Base-by-base conservation (phyloP, 495 filamentous ascomycete genomes). In the Peziza echinospora region DNA sequence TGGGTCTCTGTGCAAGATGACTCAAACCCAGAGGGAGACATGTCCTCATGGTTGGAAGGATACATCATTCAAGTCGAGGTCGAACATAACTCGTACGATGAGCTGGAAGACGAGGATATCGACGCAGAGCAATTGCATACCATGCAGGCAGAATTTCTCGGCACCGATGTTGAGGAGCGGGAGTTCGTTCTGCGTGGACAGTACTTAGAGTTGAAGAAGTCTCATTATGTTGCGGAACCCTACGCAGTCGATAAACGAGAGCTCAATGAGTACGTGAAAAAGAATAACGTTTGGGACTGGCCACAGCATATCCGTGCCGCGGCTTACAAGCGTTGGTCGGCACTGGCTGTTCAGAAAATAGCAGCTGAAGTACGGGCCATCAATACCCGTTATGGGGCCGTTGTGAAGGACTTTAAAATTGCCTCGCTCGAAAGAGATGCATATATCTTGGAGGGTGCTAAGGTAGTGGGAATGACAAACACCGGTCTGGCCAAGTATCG, bases 401-500 rank as follows among this genome's bases (percentile, higher is more conserved):
- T 44, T 19, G 61, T 64, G 17, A 53, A 59, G 17, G 57, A 67
- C 1, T 53, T 70, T 0, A 63, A 66, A 21, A 65, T 78, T 25
- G 68, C 72, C 2, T 67, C 59, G 44, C 73, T 56, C 22, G 70
- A 71, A 72, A 82, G 60, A 47, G 63, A 49, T 65, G 79, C 54
- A 50, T 62, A 43, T 52, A 59, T 72, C 21, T 60, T 82, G 3
- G 56, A 63, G 41, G 51, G 64, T 4, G 63, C 71, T 6, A 80
- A 73, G 51, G 48, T 84, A 1, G 64, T 86, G 44, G 81, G 80
- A 7, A 71, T 82, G 67, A 86, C 81, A 5, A 80, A 76, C 0
- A 84, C 87, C 0, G 89, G 89, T 3, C 59, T 94, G n/a, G 82
- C 76, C 56, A 94, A 94, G 53, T 86, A 89, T 51, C 73, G 87